These are phyloP conservation scores for Lactarius tabidus DNA, from an alignment of 768 basidiomycete genomes.

Conservation along the genomic window DNA sequence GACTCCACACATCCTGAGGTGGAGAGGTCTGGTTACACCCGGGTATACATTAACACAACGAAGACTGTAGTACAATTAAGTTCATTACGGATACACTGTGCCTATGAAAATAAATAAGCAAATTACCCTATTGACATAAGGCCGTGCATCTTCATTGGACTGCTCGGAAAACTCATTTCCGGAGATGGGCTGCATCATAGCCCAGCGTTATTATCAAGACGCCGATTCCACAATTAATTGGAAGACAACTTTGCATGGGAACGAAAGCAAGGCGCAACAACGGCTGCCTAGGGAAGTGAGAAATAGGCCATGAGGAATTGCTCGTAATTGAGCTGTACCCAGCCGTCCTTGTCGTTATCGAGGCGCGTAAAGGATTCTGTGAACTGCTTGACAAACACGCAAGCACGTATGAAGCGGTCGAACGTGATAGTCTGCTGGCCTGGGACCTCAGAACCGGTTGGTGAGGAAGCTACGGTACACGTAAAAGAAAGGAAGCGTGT, in stretches of 20 bases:
- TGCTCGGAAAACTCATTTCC: background rate
- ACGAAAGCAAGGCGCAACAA: background rate
- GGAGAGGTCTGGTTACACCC: too few species aligned
- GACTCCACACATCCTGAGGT: too few species aligned
- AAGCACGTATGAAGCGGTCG: constrained; percentile 83
- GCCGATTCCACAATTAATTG: background rate
- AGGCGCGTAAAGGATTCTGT: constrained; percentile 65
- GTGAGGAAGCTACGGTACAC: constrained; percentile 31
- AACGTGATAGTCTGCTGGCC: constrained; percentile 65
- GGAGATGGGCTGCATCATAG: background rate
- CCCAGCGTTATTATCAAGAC: background rate
- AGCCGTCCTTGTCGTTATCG: constrained; percentile 57
- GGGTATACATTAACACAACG: background rate
- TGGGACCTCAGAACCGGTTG: constrained; percentile 28
- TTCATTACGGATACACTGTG: background rate
- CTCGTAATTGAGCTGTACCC: constrained; percentile 69
- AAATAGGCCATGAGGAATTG: constrained; percentile 66
- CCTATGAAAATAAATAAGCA: background rate
- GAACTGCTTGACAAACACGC: constrained; percentile 75
- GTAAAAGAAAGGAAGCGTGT: background rate
- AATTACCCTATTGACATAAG: background rate
- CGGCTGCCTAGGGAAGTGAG: constrained; percentile 44
- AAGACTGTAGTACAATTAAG: background rate
- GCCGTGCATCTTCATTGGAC: background rate
- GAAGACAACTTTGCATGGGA: background rate